A percentile compares a stretch with the other conserved stretches of the same genome.
Evolutionary conservation across 1,139 yeast species (phyloP).

Genomic region (Martiniozyma asiatica): DNA sequence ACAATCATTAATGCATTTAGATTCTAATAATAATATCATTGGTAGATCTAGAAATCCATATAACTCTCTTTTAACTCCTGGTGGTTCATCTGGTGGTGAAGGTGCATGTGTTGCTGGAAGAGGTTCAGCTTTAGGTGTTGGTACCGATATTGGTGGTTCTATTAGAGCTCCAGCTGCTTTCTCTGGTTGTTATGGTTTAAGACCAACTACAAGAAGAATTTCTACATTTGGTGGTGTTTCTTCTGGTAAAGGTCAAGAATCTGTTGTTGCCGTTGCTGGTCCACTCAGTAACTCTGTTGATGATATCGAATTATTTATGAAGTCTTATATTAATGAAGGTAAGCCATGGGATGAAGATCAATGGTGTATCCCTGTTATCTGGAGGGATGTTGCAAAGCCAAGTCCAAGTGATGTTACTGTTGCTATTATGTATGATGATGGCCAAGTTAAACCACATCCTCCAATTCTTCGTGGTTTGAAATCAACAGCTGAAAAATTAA

Average conservation of each 20-base stretch:
- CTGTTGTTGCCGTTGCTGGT: conserved; percentile 49
- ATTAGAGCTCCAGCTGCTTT: conserved; percentile 69
- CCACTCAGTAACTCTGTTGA: conserved; percentile 50
- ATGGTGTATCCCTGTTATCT: conserved; percentile 37
- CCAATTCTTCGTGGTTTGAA: conserved; percentile 41
- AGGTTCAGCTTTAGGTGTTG: conserved; percentile 57
- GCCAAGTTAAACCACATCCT: conserved; percentile 41
- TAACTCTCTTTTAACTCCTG: conserved; percentile 41
- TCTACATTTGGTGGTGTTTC: conserved; percentile 40
- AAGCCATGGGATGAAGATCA: conserved; percentile 50
- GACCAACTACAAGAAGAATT: conserved; percentile 57
- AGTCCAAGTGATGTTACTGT: conserved; percentile 30
- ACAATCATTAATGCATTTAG: conserved; percentile 45
- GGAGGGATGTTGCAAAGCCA: conserved; percentile 41
- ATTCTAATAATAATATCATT: conserved; percentile 34
- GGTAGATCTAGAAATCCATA: conserved; percentile 44
- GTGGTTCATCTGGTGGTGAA: conserved; percentile 74
- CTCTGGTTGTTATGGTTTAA: conserved; percentile 53
- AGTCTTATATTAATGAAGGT: conserved; percentile 43
- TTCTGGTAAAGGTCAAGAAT: conserved; percentile 46
- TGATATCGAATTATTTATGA: conserved; percentile 58
- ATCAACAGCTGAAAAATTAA: conserved; percentile 27
- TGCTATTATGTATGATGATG: conserved; percentile 34
- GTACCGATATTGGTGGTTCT: conserved; percentile 73
- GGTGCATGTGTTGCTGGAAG: conserved; percentile 57